Conservation (phyloP, 306 rosid genomes). For the Rubus idaeus region DNA sequence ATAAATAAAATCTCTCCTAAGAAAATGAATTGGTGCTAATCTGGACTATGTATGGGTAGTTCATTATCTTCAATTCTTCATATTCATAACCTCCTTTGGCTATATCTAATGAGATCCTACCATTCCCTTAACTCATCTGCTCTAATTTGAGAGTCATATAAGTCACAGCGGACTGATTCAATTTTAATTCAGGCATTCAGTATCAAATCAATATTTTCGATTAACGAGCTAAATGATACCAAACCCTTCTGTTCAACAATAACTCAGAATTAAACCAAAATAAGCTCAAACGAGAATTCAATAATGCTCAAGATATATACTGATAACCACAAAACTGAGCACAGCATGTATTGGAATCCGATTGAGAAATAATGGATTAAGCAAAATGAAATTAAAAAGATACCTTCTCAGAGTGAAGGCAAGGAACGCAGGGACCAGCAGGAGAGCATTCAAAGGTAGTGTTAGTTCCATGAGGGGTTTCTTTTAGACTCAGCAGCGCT, state of each 20-base stretch:
- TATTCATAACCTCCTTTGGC: neutral
- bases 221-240: neutral
- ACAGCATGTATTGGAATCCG: neutral
- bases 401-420: slow-evolving; percentile 90
- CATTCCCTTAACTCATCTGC: neutral
- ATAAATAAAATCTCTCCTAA: neutral
- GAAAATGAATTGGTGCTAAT: neutral
- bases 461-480: slow-evolving; percentile 65
- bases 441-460: slow-evolving; percentile 78
- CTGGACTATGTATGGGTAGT: neutral
- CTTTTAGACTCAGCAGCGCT: slow-evolving; percentile 68
- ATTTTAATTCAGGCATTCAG: neutral
- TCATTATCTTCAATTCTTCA: neutral
- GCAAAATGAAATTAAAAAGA: neutral
- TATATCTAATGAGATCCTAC: neutral
- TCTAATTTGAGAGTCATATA: neutral
- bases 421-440: slow-evolving; percentile 88
- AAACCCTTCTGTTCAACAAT: neutral
- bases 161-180: neutral
- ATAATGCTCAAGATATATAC: neutral
- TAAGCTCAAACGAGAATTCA: neutral
- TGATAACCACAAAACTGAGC: neutral
- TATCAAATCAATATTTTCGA: neutral
- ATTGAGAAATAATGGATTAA: neutral
- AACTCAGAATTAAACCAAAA: neutral